phyloP scores from a whole-genome alignment of 306 rosid genomes.

The Purshia tridentata region DNA sequence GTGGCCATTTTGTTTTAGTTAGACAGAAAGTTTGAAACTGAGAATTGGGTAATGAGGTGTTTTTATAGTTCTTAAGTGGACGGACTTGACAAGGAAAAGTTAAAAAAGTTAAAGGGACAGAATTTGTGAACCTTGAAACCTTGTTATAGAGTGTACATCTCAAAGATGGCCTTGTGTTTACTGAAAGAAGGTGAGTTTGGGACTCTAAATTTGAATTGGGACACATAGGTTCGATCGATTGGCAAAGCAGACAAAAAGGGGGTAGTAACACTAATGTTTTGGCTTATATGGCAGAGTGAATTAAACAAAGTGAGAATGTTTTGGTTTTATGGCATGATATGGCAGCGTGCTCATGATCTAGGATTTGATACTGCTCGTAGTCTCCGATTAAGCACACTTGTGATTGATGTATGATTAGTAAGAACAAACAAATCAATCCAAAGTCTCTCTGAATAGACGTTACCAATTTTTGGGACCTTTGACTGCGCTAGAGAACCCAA shows the following conservation, averaged over 20 bases:
- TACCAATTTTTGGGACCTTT: background rate
- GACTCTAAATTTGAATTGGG: constrained; percentile 10
- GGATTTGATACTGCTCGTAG: background rate
- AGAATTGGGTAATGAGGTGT: constrained; percentile 1
- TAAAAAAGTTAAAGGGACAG: background rate
- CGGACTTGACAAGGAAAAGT: constrained; percentile 26
- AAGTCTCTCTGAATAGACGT: background rate
- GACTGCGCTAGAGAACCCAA: background rate
- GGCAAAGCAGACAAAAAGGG: constrained; percentile 7
- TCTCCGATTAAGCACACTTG: background rate
- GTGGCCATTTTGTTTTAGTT: constrained; percentile 29
- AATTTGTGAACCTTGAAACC: background rate
- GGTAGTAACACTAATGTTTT: constrained; percentile 1
- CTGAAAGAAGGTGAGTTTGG: constrained; percentile 9
- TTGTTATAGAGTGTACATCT: constrained; percentile 23
- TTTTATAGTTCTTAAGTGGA: constrained; percentile 22
- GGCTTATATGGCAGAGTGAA: background rate
- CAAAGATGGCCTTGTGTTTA: constrained; percentile 23
- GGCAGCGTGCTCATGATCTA: background rate
- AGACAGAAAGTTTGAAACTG: constrained; percentile 34
- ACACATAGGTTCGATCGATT: constrained; percentile 40
- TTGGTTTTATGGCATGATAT: constrained; percentile 5
- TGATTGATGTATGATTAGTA: background rate
- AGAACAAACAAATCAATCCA: constrained; percentile 9
- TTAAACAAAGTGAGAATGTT: background rate